Conservation (phyloP, 345 rosid genomes). For the Acer yangbiense region DNA sequence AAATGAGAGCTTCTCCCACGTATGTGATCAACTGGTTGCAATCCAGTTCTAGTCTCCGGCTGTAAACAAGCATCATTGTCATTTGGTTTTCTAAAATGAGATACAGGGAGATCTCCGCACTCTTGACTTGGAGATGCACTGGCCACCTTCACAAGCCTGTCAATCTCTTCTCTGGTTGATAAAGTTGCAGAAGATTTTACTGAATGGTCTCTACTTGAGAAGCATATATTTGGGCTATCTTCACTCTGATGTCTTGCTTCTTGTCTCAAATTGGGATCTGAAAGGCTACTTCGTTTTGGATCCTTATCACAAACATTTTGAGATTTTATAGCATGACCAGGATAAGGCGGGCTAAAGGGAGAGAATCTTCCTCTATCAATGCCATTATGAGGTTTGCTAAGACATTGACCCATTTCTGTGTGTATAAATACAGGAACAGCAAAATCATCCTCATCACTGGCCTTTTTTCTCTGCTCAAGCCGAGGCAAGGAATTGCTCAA, state of each 20-base stretch:
- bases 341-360: constrained; percentile 21
- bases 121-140: constrained; percentile 28
- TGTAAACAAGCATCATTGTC: constrained; percentile 34
- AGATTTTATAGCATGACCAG: constrained; percentile 16
- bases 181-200: constrained; percentile 25
- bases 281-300: constrained; percentile 23
- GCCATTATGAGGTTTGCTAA: constrained; percentile 31
- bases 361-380: constrained; percentile 32
- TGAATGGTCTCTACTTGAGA: constrained; percentile 21
- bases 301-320: constrained; percentile 25
- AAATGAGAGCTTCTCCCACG: constrained; percentile 25
- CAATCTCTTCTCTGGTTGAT: constrained; percentile 24
- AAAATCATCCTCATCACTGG: constrained; percentile 73
- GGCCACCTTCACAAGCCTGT: constrained; percentile 20
- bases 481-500: constrained; percentile 31
- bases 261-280: constrained; percentile 30
- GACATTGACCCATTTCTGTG: constrained; percentile 35
- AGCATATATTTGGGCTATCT: constrained; percentile 31
- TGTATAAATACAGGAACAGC: constrained; percentile 66
- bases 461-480: constrained; percentile 45
- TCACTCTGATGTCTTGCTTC: constrained; percentile 31
- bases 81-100: constrained; percentile 30
- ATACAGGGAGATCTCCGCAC: constrained; percentile 22
- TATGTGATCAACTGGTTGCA: constrained; percentile 26
- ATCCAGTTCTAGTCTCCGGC: constrained; percentile 34